phyloP scores from a whole-genome alignment of 805 yeast genomes.

The Blastobotrys robertii region DNA sequence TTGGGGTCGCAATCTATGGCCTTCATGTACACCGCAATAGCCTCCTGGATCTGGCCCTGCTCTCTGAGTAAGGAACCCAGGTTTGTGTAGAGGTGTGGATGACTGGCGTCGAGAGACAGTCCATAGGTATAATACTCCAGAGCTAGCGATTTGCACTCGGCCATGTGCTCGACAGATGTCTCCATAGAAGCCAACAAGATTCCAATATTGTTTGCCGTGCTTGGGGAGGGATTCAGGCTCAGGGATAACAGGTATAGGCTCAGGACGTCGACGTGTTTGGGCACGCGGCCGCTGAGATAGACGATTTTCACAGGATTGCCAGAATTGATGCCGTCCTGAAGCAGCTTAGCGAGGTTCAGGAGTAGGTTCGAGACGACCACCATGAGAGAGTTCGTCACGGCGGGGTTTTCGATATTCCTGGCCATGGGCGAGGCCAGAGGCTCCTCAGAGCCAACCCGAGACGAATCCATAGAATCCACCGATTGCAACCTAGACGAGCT shows the following conservation, averaged over 20 bases:
- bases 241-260: slow-evolving; percentile 23
- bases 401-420: too few species aligned
- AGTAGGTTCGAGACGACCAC: slow-evolving; percentile 22
- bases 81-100: slow-evolving; percentile 27
- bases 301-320: slow-evolving; percentile 16
- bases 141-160: slow-evolving; percentile 14
- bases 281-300: slow-evolving; percentile 19
- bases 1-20: slow-evolving; percentile 25
- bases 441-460: too few species aligned
- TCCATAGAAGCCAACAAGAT: slow-evolving; percentile 20
- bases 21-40: slow-evolving; percentile 22
- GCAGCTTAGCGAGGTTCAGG: slow-evolving; percentile 25
- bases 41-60: slow-evolving; percentile 22
- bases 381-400: background rate
- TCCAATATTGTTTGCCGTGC: slow-evolving; percentile 28
- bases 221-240: slow-evolving; percentile 23
- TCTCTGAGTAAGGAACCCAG: slow-evolving; percentile 26
- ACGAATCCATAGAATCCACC: too few species aligned
- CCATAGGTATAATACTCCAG: slow-evolving; percentile 24
- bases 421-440: too few species aligned
- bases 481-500: too few species aligned
- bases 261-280: slow-evolving; percentile 21
- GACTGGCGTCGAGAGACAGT: slow-evolving; percentile 23
- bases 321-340: slow-evolving; percentile 26
- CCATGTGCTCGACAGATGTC: too few species aligned